Percentiles rank a stretch among this genome's conserved stretches.
Conservation (phyloP, 2,329 filamentous ascomycete species). For the Mycocentrospora acerina region DNA sequence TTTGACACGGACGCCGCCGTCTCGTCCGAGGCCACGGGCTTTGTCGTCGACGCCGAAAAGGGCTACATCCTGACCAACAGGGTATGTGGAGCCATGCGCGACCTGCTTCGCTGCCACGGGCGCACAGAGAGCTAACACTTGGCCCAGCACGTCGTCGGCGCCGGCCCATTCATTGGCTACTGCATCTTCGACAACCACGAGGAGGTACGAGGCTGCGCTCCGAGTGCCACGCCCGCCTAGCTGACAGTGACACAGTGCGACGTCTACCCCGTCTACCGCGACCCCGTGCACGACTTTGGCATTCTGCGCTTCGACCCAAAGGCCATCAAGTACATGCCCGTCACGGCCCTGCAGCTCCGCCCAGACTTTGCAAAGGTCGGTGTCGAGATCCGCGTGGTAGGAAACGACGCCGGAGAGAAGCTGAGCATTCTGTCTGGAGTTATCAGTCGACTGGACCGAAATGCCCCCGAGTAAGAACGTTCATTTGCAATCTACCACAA, state of each 20-base stretch:
- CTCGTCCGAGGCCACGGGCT: conserved; percentile 94
- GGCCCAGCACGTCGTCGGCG: conserved; percentile 81
- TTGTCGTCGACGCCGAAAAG: conserved; percentile 91
- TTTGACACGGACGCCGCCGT: conserved; percentile 97
- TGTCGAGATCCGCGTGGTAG: conserved; percentile 92
- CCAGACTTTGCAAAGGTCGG: conserved; percentile 88
- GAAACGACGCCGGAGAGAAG: conserved; percentile 98
- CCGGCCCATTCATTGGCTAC: conserved; percentile 97
- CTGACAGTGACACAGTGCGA: conserved; percentile 64
- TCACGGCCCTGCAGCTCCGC: conserved; percentile 75
- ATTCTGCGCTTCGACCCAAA: conserved; percentile 95
- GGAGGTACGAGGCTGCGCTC: conserved; percentile 46
- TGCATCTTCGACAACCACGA: conserved; percentile 99
- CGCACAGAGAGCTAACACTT: conserved; percentile 19
- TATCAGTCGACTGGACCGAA: conserved; percentile 92
- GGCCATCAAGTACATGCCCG: conserved; percentile 94
- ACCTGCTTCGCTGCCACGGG: too few species aligned
- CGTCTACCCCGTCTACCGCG: conserved; percentile 93
- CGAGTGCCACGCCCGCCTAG: neutral
- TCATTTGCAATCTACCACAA: too few species aligned
- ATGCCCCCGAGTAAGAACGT: conserved; percentile 71
- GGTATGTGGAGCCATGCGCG: conserved; percentile 23
- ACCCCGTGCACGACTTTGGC: conserved; percentile 97
- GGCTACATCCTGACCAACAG: conserved; percentile 65
- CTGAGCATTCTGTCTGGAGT: conserved; percentile 96